phyloP scores from a whole-genome alignment of 768 basidiomycete genomes.

The Grammothele lineata region DNA sequence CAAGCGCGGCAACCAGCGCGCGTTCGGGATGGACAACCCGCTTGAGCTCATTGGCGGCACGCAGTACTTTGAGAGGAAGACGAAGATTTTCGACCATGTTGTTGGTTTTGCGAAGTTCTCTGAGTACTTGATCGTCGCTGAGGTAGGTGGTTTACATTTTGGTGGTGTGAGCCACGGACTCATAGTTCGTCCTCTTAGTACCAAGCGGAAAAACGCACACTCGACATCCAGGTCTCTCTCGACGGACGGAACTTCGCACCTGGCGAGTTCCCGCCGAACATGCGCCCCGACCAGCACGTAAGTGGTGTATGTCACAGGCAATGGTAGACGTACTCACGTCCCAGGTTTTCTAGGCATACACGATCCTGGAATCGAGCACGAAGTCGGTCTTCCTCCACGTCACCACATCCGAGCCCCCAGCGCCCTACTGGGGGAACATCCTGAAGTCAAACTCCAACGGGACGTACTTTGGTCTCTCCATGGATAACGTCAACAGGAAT shows the following conservation, averaged over 20 bases:
- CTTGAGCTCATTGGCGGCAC: slow-evolving; percentile 76
- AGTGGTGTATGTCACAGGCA: slow-evolving; percentile 26
- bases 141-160: slow-evolving; percentile 48
- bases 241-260: slow-evolving; percentile 83
- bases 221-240: slow-evolving; percentile 89
- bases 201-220: slow-evolving; percentile 46
- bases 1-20: slow-evolving; percentile 76
- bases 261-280: slow-evolving; percentile 85
- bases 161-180: background rate
- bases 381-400: slow-evolving; percentile 93
- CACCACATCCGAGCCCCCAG: slow-evolving; percentile 77
- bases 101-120: slow-evolving; percentile 97
- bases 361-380: slow-evolving; percentile 91
- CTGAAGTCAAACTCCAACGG: slow-evolving; percentile 98
- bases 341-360: slow-evolving; percentile 63
- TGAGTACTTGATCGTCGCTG: slow-evolving; percentile 93
- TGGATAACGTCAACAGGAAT: slow-evolving; percentile 91
- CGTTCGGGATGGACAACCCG: slow-evolving; percentile 53
- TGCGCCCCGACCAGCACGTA: slow-evolving; percentile 89
- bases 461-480: slow-evolving; percentile 87
- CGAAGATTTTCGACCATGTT: slow-evolving; percentile 77
- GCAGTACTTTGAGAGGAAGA: slow-evolving; percentile 67
- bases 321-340: too few relatives aligned
- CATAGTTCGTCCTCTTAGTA: slow-evolving; percentile 33
- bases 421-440: slow-evolving; percentile 84